Conservation (phyloP, 352 stramenopile species). For the Phytophthora colocasiae region DNA sequence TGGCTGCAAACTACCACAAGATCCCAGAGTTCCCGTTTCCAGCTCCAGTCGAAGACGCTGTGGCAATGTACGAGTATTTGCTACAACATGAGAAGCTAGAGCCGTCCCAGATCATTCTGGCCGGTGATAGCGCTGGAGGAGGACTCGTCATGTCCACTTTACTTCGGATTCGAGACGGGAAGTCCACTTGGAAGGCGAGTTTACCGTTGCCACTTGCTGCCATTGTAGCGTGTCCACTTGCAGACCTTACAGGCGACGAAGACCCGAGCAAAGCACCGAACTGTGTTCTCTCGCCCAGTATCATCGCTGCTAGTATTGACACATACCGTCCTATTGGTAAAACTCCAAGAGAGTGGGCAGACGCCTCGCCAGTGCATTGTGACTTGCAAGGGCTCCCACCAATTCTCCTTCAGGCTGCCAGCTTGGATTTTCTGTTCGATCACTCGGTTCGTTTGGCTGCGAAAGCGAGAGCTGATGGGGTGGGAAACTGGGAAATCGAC, state of each 20-base stretch:
- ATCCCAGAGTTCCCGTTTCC: constrained; percentile 26
- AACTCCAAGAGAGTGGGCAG: constrained; percentile 11
- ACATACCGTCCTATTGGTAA: constrained; percentile 9
- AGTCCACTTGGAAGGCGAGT: constrained; percentile 1
- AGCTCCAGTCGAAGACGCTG: constrained; percentile 25
- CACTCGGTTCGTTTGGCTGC: constrained; percentile 23
- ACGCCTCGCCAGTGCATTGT: constrained; percentile 36
- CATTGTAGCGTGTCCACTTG: constrained; percentile 16
- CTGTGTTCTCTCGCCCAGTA: constrained; percentile 10
- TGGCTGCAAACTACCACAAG: constrained; percentile 47
- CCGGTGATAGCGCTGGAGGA: constrained; percentile 37
- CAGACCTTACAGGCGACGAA: constrained; percentile 9
- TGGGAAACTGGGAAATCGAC: constrained; percentile 33
- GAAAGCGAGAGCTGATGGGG: constrained; percentile 35
- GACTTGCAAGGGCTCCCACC: constrained; percentile 27
- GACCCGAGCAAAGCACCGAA: background rate
- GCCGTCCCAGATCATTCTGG: constrained; percentile 33
- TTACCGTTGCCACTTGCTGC: constrained; percentile 19
- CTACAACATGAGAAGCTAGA: constrained; percentile 20
- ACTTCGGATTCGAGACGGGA: constrained; percentile 22
- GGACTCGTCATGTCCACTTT: constrained; percentile 38
- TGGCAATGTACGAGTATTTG: constrained; percentile 35
- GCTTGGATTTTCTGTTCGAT: constrained; percentile 21
- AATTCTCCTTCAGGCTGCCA: constrained; percentile 29
- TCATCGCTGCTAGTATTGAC: constrained; percentile 4